These are phyloP conservation scores for Marvania coccoides DNA, from an alignment of 139 green algal species.

Conservation along the genomic window DNA sequence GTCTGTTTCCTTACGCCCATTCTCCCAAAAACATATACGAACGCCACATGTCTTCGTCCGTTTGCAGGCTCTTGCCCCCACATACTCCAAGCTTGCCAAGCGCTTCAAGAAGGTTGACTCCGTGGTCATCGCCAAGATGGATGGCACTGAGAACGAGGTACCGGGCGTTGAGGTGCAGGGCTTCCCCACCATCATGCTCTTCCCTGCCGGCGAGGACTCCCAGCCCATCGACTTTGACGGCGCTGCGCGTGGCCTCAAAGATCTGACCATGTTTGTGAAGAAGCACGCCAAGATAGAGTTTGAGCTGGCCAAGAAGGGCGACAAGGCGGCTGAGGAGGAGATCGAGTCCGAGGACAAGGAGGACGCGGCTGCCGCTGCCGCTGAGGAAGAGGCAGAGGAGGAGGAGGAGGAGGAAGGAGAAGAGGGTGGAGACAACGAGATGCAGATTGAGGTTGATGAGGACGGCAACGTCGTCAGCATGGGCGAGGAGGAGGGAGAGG, in stretches of 20 bases:
- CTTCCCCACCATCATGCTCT: constrained; percentile 36
- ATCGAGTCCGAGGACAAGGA: neutral
- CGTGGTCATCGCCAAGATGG: constrained; percentile 61
- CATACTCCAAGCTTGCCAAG: constrained; percentile 42
- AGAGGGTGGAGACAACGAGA: neutral
- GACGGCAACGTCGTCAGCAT: neutral
- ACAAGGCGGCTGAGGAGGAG: constrained; percentile 6
- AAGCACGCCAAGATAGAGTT: constrained; percentile 20
- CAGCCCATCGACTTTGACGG: constrained; percentile 17
- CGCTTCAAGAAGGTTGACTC: constrained; percentile 28
- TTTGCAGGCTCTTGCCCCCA: constrained; percentile 30
- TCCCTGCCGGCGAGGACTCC: constrained; percentile 16
- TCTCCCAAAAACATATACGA: neutral
- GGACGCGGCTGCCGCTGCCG: too few species aligned
- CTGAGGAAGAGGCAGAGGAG: too few species aligned
- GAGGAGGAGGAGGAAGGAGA: too few species aligned
- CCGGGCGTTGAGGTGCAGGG: constrained; percentile 22
- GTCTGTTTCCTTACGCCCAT: neutral
- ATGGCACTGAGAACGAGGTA: constrained; percentile 57
- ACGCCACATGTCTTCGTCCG: neutral
- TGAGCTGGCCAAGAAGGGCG: constrained; percentile 25
- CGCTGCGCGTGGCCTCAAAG: neutral
- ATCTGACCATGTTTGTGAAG: constrained; percentile 25
- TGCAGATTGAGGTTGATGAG: neutral
- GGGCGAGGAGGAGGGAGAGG: neutral